phyloP scores from a whole-genome alignment of 129 eudicot genomes.

The Flaveria trinervia region DNA sequence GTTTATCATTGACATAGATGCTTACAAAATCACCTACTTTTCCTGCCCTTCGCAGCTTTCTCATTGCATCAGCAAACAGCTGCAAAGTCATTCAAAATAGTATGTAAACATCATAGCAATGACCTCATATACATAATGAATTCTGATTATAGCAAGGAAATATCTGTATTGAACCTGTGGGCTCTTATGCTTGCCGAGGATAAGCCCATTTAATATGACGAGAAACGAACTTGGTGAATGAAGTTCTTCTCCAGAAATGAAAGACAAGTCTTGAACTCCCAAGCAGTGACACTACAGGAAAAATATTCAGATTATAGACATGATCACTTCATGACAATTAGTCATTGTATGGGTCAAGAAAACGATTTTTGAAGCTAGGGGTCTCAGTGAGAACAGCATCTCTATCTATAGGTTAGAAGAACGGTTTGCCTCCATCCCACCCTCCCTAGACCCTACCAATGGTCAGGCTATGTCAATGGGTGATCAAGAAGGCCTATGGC shows the following conservation, averaged over 20 bases:
- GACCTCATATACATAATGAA: constrained; percentile 2
- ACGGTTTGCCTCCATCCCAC: too few species aligned
- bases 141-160: neutral
- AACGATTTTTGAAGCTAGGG: too few species aligned
- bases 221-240: constrained; percentile 76
- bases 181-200: constrained; percentile 89
- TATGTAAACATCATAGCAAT: constrained; percentile 9
- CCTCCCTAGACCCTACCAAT: too few species aligned
- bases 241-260: constrained; percentile 84
- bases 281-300: constrained; percentile 62
- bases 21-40: constrained; percentile 90
- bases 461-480: too few species aligned
- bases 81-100: constrained; percentile 27
- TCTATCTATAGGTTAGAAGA: too few species aligned
- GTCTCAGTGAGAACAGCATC: too few species aligned
- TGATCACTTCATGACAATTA: neutral
- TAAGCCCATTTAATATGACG: constrained; percentile 75
- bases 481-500: too few species aligned
- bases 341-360: neutral
- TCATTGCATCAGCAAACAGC: constrained; percentile 69
- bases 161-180: constrained; percentile 59
- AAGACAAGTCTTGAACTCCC: constrained; percentile 85
- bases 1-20: constrained; percentile 85
- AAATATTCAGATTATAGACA: neutral
- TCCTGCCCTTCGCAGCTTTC: constrained; percentile 87